Conservation (phyloP, 2,329 filamentous ascomycete genomes). For the Emergomyces africanus region DNA sequence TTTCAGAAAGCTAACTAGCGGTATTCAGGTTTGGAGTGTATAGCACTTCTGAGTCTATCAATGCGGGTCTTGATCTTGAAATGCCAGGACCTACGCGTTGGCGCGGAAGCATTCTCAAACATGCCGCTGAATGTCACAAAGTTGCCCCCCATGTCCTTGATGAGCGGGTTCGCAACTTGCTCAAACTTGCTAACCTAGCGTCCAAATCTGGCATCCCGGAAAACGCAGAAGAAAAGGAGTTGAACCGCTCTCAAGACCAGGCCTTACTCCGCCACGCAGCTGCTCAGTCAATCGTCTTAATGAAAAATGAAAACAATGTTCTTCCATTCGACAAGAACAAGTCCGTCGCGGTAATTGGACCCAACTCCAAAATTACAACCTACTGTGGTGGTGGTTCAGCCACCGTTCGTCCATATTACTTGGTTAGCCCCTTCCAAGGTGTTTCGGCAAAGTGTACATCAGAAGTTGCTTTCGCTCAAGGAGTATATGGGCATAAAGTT, state of each 20-base stretch:
- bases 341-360: slow-evolving; percentile 41
- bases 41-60: slow-evolving; percentile 32
- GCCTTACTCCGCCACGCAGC: slow-evolving; percentile 52
- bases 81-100: slow-evolving; percentile 36
- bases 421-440: slow-evolving; percentile 33
- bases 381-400: slow-evolving; percentile 54
- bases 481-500: slow-evolving; percentile 52
- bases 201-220: slow-evolving; percentile 43
- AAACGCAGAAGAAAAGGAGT: slow-evolving; percentile 40
- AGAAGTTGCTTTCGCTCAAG: slow-evolving; percentile 41
- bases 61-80: slow-evolving; percentile 35
- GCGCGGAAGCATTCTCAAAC: slow-evolving; percentile 27
- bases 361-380: slow-evolving; percentile 37
- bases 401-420: slow-evolving; percentile 35
- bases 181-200: slow-evolving; percentile 48
- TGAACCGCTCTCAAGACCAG: slow-evolving; percentile 50
- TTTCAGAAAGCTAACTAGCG: background rate
- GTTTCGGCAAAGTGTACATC: slow-evolving; percentile 24
- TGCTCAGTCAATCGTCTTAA: slow-evolving; percentile 56
- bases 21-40: slow-evolving; percentile 33
- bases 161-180: slow-evolving; percentile 44
- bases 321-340: slow-evolving; percentile 43
- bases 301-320: slow-evolving; percentile 56
- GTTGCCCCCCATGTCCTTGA: slow-evolving; percentile 44
- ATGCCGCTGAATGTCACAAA: slow-evolving; percentile 43